Percentiles rank a stretch among this genome's conserved stretches.
These are phyloP conservation scores for Rhodocollybia butyracea DNA, from an alignment of 768 basidiomycete species.

Conservation along the genomic window DNA sequence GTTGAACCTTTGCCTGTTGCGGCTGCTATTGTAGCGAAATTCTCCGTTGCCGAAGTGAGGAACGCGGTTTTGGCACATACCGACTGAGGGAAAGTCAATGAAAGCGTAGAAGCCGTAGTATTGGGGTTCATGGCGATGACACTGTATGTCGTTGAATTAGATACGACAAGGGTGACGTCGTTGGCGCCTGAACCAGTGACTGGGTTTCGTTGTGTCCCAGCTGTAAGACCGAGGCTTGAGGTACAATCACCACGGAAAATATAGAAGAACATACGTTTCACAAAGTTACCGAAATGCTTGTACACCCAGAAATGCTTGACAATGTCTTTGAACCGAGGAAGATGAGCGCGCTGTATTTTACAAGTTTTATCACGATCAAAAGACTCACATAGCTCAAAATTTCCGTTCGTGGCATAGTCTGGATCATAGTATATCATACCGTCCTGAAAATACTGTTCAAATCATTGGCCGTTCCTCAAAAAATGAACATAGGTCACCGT, in stretches of 20 bases:
- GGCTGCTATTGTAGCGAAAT: constrained; percentile 28
- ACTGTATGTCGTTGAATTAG: constrained; percentile 23
- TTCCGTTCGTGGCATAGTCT: constrained; percentile 33
- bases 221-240: constrained; percentile 12
- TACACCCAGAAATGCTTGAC: constrained; percentile 37
- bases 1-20: constrained; percentile 20
- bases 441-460: constrained; percentile 17
- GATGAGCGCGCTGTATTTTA: no score
- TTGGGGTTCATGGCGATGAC: constrained; percentile 35
- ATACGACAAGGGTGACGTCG: constrained; percentile 29
- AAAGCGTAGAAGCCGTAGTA: constrained; percentile 22
- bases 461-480: neutral
- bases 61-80: constrained; percentile 25
- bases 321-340: no score
- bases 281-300: constrained; percentile 39
- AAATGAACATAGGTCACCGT: constrained; percentile 21
- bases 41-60: constrained; percentile 31
- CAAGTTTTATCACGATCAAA: no score
- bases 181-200: constrained; percentile 30
- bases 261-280: constrained; percentile 28
- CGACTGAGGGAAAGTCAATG: constrained; percentile 30
- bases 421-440: constrained; percentile 40
- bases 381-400: constrained; percentile 30
- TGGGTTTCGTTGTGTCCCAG: constrained; percentile 32
- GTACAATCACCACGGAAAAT: neutral